Evolutionary conservation across 2,329 filamentous ascomycete species (phyloP).

Genomic region (Xylaria sp.): DNA sequence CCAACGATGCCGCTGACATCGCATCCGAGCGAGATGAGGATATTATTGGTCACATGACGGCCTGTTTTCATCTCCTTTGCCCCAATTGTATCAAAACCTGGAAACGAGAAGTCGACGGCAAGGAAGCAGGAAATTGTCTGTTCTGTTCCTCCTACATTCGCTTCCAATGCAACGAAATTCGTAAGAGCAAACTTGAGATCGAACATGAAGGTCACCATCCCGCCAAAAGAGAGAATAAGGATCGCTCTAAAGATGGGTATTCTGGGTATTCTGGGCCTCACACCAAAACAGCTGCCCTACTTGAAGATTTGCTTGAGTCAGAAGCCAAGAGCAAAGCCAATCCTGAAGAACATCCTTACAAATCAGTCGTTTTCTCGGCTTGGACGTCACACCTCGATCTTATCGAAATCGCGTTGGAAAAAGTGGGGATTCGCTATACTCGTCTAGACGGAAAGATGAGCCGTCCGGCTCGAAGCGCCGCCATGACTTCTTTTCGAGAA

Average conservation of each 20-base stretch:
- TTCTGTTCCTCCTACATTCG: constrained; percentile 70
- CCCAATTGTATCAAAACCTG: constrained; percentile 70
- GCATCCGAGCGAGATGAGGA: constrained; percentile 66
- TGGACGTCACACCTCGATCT: constrained; percentile 96
- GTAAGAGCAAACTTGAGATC: constrained; percentile 61
- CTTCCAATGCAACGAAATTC: constrained; percentile 71
- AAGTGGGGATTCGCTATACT: constrained; percentile 69
- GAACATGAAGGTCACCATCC: constrained; percentile 62
- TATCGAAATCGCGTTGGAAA: constrained; percentile 79
- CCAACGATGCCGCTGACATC: constrained; percentile 57
- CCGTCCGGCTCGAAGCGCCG: constrained; percentile 72
- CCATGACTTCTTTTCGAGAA: constrained; percentile 79
- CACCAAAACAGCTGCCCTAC: constrained; percentile 85
- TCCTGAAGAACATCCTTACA: constrained; percentile 75
- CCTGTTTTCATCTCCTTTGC: constrained; percentile 88
- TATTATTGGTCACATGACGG: constrained; percentile 78
- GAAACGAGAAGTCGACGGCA: constrained; percentile 58
- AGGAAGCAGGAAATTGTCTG: constrained; percentile 62
- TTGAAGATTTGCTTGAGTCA: constrained; percentile 73
- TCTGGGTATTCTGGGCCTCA: constrained; percentile 82
- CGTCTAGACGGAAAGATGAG: constrained; percentile 93
- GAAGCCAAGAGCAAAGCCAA: constrained; percentile 65
- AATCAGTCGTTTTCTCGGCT: constrained; percentile 93
- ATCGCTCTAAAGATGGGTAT: constrained; percentile 58
- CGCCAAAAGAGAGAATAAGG: constrained; percentile 41